Evolutionary conservation across 192 early-diverging fungal species (phyloP).

Genomic region (Backusella westeae): DNA sequence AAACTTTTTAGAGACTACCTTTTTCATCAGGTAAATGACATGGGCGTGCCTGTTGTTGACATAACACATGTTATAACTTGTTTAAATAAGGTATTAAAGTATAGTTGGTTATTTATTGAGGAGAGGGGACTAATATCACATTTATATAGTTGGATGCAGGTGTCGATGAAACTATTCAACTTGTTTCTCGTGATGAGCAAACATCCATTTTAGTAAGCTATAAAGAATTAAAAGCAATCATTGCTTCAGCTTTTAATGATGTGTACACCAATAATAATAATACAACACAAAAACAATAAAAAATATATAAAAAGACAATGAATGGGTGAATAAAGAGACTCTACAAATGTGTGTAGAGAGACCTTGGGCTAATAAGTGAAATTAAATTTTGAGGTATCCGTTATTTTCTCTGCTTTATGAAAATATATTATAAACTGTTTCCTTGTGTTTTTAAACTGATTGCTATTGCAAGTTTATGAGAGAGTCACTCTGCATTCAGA

Average conservation of each 20-base stretch:
- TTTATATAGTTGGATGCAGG: conserved; percentile 84
- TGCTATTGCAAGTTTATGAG: too few species aligned
- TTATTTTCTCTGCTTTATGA: too few species aligned
- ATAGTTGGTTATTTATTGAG: background rate
- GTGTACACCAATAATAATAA: conserved; percentile 42
- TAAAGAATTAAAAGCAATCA: conserved; percentile 88
- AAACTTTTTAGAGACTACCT: conserved; percentile 98
- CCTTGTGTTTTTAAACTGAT: too few species aligned
- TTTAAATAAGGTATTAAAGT: conserved; percentile 82
- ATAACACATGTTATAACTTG: conserved; percentile 91
- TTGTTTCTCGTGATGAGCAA: conserved; percentile 94
- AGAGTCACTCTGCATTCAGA: too few species aligned
- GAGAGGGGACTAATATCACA: too few species aligned
- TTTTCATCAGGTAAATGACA: conserved; percentile 92
- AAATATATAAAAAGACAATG: background rate
- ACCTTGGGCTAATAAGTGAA: too few species aligned
- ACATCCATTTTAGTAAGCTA: conserved; percentile 97
- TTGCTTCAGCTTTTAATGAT: conserved; percentile 85
- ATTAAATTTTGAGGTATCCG: too few species aligned
- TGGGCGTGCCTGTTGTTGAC: conserved; percentile 80
- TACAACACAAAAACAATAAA: background rate
- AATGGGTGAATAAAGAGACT: background rate
- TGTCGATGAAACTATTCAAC: conserved; percentile 90
- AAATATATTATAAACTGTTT: too few species aligned
- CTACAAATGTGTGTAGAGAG: too few species aligned